phyloP scores from a whole-genome alignment of 2,329 filamentous ascomycete species.

The Cryphonectria radicalis region DNA sequence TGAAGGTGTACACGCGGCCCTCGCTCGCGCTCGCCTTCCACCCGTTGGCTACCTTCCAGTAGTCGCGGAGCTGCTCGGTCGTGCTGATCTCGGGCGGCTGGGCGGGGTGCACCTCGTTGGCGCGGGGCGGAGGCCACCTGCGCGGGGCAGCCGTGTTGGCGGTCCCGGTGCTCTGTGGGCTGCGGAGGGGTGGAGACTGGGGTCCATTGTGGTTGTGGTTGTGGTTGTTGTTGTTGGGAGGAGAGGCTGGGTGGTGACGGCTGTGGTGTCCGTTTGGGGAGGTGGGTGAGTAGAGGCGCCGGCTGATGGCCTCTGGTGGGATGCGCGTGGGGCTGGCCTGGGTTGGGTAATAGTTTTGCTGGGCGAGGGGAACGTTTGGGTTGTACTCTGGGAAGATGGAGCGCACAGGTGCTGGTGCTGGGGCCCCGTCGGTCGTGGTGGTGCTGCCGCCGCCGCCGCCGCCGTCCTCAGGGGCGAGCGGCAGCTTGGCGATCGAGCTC shows the following conservation, averaged over 20 bases:
- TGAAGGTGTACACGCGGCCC: slow-evolving; percentile 63
- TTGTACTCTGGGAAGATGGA: slow-evolving; percentile 82
- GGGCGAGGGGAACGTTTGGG: slow-evolving; percentile 65
- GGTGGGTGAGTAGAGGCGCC: slow-evolving; percentile 61
- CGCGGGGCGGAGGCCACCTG: slow-evolving; percentile 38
- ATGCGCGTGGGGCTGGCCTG: slow-evolving; percentile 67
- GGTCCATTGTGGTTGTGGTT: slow-evolving; percentile 18
- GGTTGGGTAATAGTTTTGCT: slow-evolving; percentile 73
- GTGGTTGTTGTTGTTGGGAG: background rate
- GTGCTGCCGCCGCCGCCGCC: slow-evolving; percentile 26
- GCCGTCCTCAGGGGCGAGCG: slow-evolving; percentile 40
- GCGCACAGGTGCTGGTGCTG: slow-evolving; percentile 49
- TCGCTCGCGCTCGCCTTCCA: slow-evolving; percentile 66
- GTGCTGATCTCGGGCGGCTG: slow-evolving; percentile 55
- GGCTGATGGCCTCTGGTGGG: slow-evolving; percentile 66
- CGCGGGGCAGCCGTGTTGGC: slow-evolving; percentile 25
- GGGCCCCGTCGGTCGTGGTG: slow-evolving; percentile 24
- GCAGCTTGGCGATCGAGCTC: slow-evolving; percentile 62
- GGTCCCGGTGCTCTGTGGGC: slow-evolving; percentile 39
- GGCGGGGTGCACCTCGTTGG: slow-evolving; percentile 46
- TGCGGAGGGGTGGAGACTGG: slow-evolving; percentile 37
- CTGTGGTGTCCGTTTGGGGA: slow-evolving; percentile 32
- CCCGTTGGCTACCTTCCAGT: slow-evolving; percentile 73
- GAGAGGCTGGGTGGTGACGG: background rate
- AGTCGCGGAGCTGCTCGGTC: slow-evolving; percentile 64